Evolutionary conservation across 2,329 filamentous ascomycete genomes (phyloP), one percentile per base, ranked within the genome.

Genomic region (Stagonosporopsis cucurbitacearum): DNA sequence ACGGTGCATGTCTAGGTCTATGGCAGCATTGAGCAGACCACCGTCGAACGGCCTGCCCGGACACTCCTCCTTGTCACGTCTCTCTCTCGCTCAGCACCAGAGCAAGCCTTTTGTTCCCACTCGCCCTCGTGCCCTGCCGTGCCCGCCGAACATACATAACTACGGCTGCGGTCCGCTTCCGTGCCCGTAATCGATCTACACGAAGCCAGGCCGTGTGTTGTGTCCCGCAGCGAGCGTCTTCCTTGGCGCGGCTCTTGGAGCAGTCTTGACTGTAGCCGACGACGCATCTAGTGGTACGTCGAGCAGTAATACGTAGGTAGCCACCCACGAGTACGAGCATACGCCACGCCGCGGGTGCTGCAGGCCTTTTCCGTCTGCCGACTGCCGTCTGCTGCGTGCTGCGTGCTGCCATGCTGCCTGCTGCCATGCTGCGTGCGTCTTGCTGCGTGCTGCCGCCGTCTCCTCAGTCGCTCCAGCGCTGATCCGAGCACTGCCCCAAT

Each of bases 271-370:
- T 45, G 57, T 50, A 28, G 47, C 53, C 49, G 44, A 57, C 63
- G 54, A 66, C 62, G 57, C 28, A 30, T 61, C 63, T 50, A 65
- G 58, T 56, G 64, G 67, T 71, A 68, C n/a, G n/a, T n/a, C n/a
- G n/a, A n/a, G n/a, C n/a, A 65, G 58, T 56, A 63, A 66, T 71
- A 68, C 60, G 68, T 71, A 64, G 55, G 57, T 51, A 56, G 60
- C 47, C 50, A 46, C 54, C 47, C 46, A 43, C 47, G n/a, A 25
- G 25, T 47, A 30, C 47, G 35, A n/a, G 45, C 42, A n/a, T n/a
- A n/a, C n/a, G n/a, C n/a, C n/a, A n/a, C n/a, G n/a, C n/a, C n/a
- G n/a, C n/a, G n/a, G n/a, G n/a, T n/a, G n/a, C n/a, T n/a, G n/a
- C n/a, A n/a, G n/a, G n/a, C n/a, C n/a, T n/a, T n/a, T n/a, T n/a